A percentile compares a stretch with the other conserved stretches of the same genome.
These are phyloP conservation scores for Lactarius sanguifluus DNA, from an alignment of 768 basidiomycete species.

Conservation along the genomic window DNA sequence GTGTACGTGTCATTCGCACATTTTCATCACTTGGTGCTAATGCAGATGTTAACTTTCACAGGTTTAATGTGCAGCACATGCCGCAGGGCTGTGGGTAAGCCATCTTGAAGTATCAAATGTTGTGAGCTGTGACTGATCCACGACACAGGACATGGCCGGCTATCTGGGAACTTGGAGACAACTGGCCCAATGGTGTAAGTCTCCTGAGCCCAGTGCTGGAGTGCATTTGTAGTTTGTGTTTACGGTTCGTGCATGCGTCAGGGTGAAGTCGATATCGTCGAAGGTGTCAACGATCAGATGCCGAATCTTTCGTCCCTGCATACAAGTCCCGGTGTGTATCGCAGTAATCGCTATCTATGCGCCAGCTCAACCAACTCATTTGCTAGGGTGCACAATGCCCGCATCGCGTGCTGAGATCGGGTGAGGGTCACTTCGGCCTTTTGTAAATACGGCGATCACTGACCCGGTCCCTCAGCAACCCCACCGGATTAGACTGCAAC, in stretches of 20 bases:
- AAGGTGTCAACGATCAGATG: constrained; percentile 57
- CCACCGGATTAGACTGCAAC: constrained; percentile 50
- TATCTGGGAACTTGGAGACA: constrained; percentile 50
- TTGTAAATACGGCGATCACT: neutral
- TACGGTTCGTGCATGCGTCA: constrained; percentile 33
- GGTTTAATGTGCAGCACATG: constrained; percentile 57
- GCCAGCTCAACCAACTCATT: neutral
- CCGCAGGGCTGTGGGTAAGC: constrained; percentile 57
- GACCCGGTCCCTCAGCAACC: constrained; percentile 31
- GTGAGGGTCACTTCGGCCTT: constrained; percentile 35
- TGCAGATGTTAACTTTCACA: constrained; percentile 23
- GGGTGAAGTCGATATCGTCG: constrained; percentile 55
- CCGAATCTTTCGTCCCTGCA: constrained; percentile 58
- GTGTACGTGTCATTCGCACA: constrained; percentile 41
- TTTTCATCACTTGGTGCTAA: constrained; percentile 22
- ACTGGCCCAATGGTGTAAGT: constrained; percentile 51
- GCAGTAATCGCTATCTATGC: neutral
- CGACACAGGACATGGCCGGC: constrained; percentile 50
- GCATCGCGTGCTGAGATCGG: constrained; percentile 46
- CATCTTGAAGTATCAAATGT: constrained; percentile 19
- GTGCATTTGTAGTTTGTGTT: constrained; percentile 13
- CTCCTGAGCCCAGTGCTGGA: constrained; percentile 7
- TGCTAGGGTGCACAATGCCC: constrained; percentile 57
- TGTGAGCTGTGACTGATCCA: constrained; percentile 11
- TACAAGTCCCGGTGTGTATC: constrained; percentile 40